phyloP scores from a whole-genome alignment of 2,329 filamentous ascomycete species.

The Pseudocercospora vitis region DNA sequence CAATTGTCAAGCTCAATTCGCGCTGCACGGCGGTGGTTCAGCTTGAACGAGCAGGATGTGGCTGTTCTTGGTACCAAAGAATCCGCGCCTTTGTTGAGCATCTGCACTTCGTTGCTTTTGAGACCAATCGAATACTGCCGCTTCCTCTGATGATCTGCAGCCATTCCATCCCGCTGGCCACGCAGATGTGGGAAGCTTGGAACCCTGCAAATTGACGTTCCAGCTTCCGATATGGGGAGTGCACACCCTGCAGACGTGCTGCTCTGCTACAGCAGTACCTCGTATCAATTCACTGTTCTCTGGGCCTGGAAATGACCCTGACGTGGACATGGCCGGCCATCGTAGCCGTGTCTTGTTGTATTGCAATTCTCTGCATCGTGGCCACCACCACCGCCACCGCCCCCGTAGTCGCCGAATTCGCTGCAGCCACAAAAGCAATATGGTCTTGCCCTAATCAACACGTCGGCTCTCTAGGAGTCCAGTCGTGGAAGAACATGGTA shows the following conservation, averaged over 20 bases:
- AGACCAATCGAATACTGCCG: conserved; percentile 5
- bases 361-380: neutral
- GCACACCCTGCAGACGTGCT: neutral
- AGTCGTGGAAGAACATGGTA: neutral
- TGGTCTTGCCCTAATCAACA: neutral
- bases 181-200: neutral
- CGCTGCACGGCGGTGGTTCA: conserved; percentile 1
- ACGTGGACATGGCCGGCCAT: neutral
- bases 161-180: neutral
- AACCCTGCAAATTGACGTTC: conserved; percentile 5
- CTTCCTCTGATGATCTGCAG: conserved; percentile 3
- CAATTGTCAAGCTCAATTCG: conserved; percentile 1
- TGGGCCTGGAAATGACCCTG: neutral
- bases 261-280: no score
- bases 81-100: neutral
- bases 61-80: conserved; percentile 5
- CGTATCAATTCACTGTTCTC: no score
- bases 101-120: conserved; percentile 6
- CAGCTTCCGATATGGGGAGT: conserved; percentile 1
- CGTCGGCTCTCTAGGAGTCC: neutral
- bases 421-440: conserved; percentile 2
- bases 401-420: neutral
- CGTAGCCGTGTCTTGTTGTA: neutral
- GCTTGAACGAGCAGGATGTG: conserved; percentile 3
- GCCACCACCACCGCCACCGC: neutral